Evolutionary conservation across 2,329 filamentous ascomycete species (phyloP), one percentile per base, ranked within the genome.

Genomic region (Chaetomiaceae sp.): DNA sequence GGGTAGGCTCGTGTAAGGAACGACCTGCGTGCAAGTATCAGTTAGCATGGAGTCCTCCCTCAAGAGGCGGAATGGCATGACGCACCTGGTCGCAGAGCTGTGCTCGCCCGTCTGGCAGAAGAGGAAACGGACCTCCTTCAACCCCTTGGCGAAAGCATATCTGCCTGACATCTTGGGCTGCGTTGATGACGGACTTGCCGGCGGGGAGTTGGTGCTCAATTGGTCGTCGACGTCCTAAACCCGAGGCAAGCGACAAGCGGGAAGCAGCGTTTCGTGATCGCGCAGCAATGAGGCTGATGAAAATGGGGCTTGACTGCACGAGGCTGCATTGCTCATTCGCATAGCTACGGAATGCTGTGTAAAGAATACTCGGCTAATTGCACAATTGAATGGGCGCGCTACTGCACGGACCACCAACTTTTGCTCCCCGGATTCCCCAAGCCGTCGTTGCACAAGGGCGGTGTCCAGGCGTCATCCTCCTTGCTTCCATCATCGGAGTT

Each of bases 91-190:
- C 59, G 89, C 85, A 66, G 89, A 87, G 78, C 92, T 96, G 69
- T 90, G 85, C 70, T 95, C 87, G 61, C 87, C 89, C 48, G 89
- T 91, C 75, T 97, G 92, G 79, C 94, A 97, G 77, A 97, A 92
- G 66, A 95, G 81, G 76, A 99, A 99, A 70, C 94, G 88, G 70
- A 99, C 81, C 80, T 99, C 94, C 80, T 90, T 95, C 71, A 99
- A 80, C 62, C 84, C 77, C 72, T 90, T 87, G 63, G 84, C 81
- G 75, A 99, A 99, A 65, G 85, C 89, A 77, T 96, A 96, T 80
- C 94, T 95, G 74, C 81, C 78, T 64, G 90, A 89, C 94, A 97
- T 97, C 6, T 50, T 57, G 25, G 48, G 21, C 27, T 43, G 30
- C 29, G 30, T 37, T 27, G 25, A 44, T 46, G 42, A 49, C 43